Evolutionary conservation across 2,329 filamentous ascomycete genomes (phyloP).

Genomic region (Talaromyces sp.): DNA sequence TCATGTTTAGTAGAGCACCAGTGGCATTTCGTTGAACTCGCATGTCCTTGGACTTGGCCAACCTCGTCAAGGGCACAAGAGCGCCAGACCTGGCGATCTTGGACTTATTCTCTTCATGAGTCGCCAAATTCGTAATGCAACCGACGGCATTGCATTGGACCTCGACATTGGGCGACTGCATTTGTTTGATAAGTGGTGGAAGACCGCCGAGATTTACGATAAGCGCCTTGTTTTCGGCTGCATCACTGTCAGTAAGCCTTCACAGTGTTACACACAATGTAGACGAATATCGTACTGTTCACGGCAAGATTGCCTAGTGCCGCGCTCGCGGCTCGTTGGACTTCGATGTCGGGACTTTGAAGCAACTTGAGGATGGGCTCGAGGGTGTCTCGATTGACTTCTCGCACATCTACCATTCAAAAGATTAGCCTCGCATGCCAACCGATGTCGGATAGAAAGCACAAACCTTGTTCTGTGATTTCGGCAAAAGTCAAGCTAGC

Average conservation of each 20-base stretch:
- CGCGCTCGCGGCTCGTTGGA: slow-evolving; percentile 92
- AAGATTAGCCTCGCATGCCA: background rate
- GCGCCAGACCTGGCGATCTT: slow-evolving; percentile 96
- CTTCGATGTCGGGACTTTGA: slow-evolving; percentile 92
- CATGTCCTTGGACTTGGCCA: slow-evolving; percentile 98
- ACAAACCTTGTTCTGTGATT: slow-evolving; percentile 89
- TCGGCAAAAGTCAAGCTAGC: slow-evolving; percentile 98
- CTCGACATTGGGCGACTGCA: slow-evolving; percentile 97
- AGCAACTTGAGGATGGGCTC: slow-evolving; percentile 94
- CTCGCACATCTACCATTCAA: slow-evolving; percentile 72
- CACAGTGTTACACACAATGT: background rate
- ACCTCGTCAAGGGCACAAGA: slow-evolving; percentile 79
- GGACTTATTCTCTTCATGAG: slow-evolving; percentile 98
- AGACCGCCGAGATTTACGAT: slow-evolving; percentile 92
- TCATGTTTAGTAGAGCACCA: slow-evolving; percentile 96
- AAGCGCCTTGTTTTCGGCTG: slow-evolving; percentile 95
- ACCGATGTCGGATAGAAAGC: background rate
- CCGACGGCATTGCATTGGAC: slow-evolving; percentile 99
- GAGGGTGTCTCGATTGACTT: slow-evolving; percentile 91
- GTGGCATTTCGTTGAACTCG: slow-evolving; percentile 96
- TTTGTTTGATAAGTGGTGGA: slow-evolving; percentile 88
- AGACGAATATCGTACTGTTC: slow-evolving; percentile 66
- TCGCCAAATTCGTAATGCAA: slow-evolving; percentile 96
- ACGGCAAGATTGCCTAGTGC: slow-evolving; percentile 94
- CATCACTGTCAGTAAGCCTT: slow-evolving; percentile 41